These are phyloP conservation scores for Rhytidiadelphus loreus DNA, from an alignment of 225 moss, liverwort and hornwort genomes.

Conservation along the genomic window DNA sequence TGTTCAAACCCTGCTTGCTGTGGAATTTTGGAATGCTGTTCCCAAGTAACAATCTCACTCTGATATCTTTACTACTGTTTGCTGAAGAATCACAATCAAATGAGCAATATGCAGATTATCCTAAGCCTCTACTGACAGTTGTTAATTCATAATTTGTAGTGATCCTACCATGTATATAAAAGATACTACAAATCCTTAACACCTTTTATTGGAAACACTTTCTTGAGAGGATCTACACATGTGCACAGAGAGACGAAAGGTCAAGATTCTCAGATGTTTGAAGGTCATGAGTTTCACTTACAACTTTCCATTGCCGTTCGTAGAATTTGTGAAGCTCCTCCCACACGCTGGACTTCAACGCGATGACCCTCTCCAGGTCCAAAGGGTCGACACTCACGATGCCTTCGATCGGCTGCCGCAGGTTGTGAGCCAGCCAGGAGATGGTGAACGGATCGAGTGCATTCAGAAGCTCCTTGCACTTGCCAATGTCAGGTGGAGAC, in stretches of 20 bases:
- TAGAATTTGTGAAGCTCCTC: conserved; percentile 60
- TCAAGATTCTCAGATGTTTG: background rate
- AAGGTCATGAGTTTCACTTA: conserved; percentile 8
- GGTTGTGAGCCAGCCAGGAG: conserved; percentile 48
- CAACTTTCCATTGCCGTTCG: conserved; percentile 90
- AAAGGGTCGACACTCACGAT: conserved; percentile 53
- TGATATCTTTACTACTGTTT: background rate
- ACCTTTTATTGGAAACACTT: background rate
- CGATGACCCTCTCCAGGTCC: conserved; percentile 41
- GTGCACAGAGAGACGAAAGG: background rate
- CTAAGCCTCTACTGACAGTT: background rate
- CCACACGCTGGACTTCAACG: conserved; percentile 46
- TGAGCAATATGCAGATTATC: background rate
- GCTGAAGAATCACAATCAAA: background rate
- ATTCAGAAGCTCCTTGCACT: conserved; percentile 46
- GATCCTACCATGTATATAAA: background rate
- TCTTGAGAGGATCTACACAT: background rate
- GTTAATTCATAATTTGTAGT: background rate
- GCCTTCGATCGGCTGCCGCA: conserved; percentile 48
- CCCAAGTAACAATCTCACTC: background rate
- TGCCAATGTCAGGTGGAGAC: conserved; percentile 39
- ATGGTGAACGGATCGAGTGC: conserved; percentile 70
- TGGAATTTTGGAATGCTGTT: background rate
- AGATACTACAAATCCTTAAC: background rate
- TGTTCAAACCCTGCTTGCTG: background rate